phyloP scores from a whole-genome alignment of 768 basidiomycete genomes.

The Russula emetica region DNA sequence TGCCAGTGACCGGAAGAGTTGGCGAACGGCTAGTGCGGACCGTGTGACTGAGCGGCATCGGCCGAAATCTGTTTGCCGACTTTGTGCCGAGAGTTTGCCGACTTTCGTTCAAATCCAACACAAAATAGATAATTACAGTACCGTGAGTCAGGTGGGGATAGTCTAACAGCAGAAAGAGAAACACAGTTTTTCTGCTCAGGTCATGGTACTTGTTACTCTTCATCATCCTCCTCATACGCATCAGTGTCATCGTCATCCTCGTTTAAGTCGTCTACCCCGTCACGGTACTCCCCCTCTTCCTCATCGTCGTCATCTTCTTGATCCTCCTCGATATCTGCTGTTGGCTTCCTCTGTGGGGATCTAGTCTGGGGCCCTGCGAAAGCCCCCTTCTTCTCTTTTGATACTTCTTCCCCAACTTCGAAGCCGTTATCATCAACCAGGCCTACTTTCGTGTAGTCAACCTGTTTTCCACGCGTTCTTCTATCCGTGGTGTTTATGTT shows the following conservation, averaged over 20 bases:
- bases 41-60: not conserved
- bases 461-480: constrained; percentile 32
- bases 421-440: constrained; percentile 45
- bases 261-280: constrained; percentile 29
- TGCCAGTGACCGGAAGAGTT: not conserved
- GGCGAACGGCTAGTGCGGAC: not conserved
- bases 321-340: constrained; percentile 32
- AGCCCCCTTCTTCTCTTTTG: constrained; percentile 35
- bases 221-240: constrained; percentile 33
- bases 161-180: not conserved
- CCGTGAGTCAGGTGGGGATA: not conserved
- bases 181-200: not conserved
- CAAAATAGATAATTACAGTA: too few relatives aligned
- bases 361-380: constrained; percentile 8
- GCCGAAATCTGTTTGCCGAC: not conserved
- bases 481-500: constrained; percentile 29
- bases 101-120: too few relatives aligned
- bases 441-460: constrained; percentile 33
- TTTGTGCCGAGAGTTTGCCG: not conserved
- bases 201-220: constrained; percentile 25
- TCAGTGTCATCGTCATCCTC: constrained; percentile 31
- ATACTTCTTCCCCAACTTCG: constrained; percentile 44
- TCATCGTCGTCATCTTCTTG: constrained; percentile 36
- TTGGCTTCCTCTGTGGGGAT: constrained; percentile 34
- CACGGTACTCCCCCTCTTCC: constrained; percentile 38